Evolutionary conservation across 768 basidiomycete genomes (phyloP), one percentile per base, ranked within the genome.

Genomic region (Russula sp.): DNA sequence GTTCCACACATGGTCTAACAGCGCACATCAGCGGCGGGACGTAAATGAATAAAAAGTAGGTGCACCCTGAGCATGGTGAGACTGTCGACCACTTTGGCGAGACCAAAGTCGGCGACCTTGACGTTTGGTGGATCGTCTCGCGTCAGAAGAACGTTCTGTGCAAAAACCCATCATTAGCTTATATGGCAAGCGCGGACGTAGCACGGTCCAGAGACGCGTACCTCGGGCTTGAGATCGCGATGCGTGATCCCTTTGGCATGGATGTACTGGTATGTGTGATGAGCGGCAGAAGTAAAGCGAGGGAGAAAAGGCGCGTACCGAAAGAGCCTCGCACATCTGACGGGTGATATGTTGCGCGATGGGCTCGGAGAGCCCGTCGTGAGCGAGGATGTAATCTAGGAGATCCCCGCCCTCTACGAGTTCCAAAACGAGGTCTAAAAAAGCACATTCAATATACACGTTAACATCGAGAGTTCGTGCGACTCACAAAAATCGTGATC

Each of bases 21-120:
- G 1, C 37, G 16, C 3, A 18, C 8, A n/a, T 8, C 5, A 5
- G 18, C 9, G 16, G 6, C 16, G 27, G 4, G 7, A 34, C 8
- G 6, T 44, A 44, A n/a, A 45, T 18, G 42, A 52, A 44, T 2
- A 37, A 13, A 14, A 11, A 27, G 5, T 2, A 2, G 9, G n/a
- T 84, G 16, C 66, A 92, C 91, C 67, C 81, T 81, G 13, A 93
- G 75, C 82, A 89, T 87, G 0, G 89, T 92, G 67, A 84, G 71
- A 66, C 84, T 86, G 66, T 91, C 86, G 27, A 91, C 85, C n/a
- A 88, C 84, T 72, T 98, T 99, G 1, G 96, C 95, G 7, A 98
- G 82, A 4, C 96, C 96, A 71, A 97, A 99, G 73, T 98, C 96
- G 2, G 96, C 95, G 16, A 98, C 87, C 71, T 98, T 98, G 68